phyloP scores from a whole-genome alignment of 495 filamentous ascomycete species.

The Neurospora sp. region DNA sequence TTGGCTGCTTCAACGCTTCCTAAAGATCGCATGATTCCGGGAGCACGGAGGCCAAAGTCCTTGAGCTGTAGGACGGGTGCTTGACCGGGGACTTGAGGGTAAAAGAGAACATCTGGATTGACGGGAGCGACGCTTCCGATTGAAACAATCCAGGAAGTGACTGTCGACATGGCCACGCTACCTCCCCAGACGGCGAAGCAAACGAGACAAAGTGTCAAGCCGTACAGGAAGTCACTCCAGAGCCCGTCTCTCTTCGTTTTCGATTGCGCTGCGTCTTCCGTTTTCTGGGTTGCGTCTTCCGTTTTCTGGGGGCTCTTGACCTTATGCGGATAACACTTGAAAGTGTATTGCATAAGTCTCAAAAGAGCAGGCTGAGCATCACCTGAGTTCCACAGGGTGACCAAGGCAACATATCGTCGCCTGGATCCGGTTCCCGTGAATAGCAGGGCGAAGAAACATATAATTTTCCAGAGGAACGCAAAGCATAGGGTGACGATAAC shows the following conservation, averaged over 20 bases:
- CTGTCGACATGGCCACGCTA: too few species aligned
- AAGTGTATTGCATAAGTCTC: not conserved
- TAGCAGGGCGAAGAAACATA: not conserved
- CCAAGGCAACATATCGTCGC: not conserved
- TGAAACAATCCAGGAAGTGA: too few species aligned
- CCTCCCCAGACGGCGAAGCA: too few species aligned
- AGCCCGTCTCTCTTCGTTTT: not conserved
- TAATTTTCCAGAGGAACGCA: not conserved
- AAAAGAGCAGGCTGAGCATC: not conserved
- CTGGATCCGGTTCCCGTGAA: not conserved
- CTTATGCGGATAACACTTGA: not conserved
- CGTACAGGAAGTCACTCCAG: not conserved
- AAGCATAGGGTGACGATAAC: not conserved
- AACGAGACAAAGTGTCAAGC: too few species aligned
- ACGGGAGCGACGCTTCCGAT: too few species aligned
- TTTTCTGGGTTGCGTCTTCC: not conserved
- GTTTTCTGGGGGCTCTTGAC: not conserved
- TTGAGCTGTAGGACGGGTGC: too few species aligned
- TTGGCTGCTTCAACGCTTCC: too few species aligned
- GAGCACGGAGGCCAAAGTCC: too few species aligned
- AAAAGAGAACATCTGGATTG: too few species aligned
- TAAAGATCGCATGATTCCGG: too few species aligned
- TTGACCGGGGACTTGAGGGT: too few species aligned
- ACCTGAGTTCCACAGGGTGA: not conserved
- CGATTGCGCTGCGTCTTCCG: too few species aligned